These are phyloP conservation scores for Camellia sinensis DNA, from an alignment of 148 eudicot species.

Conservation along the genomic window DNA sequence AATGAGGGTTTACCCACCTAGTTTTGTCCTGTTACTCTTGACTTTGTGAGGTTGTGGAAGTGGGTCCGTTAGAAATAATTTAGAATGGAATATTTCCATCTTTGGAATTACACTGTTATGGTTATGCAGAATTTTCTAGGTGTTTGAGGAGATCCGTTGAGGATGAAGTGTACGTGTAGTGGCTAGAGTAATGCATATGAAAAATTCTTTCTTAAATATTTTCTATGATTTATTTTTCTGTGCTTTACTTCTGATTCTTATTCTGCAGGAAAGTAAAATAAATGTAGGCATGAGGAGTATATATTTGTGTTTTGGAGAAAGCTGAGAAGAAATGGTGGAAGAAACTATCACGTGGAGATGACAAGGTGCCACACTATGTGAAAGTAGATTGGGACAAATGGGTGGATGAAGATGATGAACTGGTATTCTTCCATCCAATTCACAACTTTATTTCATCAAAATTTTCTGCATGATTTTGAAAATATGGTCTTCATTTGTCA, in stretches of 20 bases:
- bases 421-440: slow-evolving; percentile 19
- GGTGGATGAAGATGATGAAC: slow-evolving; percentile 96
- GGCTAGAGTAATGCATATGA: background rate
- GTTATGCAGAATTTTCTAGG: background rate
- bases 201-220: background rate
- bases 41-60: background rate
- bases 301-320: slow-evolving; percentile 76
- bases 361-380: slow-evolving; percentile 76
- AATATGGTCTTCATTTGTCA: background rate
- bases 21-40: background rate
- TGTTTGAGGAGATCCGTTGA: background rate
- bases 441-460: background rate
- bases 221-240: background rate
- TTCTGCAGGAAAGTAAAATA: slow-evolving; percentile 75
- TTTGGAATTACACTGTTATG: background rate
- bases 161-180: background rate
- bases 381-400: slow-evolving; percentile 99
- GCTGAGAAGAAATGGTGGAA: slow-evolving; percentile 89
- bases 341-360: slow-evolving; percentile 68
- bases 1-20: background rate
- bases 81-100: background rate
- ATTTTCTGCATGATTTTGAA: background rate
- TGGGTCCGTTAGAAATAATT: background rate
- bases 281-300: slow-evolving; percentile 69
- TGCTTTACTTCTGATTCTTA: background rate